These are phyloP conservation scores for Nothopassalora personata DNA, from an alignment of 2,329 filamentous ascomycete species.

Conservation along the genomic window DNA sequence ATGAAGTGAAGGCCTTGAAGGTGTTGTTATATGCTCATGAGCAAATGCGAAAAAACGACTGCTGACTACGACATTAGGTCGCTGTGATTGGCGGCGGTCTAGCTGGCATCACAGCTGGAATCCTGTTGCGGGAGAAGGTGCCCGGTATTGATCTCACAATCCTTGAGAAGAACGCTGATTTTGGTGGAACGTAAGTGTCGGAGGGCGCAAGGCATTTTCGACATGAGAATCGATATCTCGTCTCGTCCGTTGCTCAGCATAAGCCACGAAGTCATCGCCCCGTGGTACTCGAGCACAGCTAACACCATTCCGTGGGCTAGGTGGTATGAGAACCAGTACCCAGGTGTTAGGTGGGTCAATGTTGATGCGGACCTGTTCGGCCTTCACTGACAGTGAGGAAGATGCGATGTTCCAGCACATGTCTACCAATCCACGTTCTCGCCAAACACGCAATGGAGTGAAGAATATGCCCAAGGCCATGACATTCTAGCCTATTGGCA, in stretches of 20 bases:
- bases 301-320: neutral
- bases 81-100: constrained; percentile 62
- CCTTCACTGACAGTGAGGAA: neutral
- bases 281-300: neutral
- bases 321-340: constrained; percentile 21
- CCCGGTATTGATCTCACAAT: constrained; percentile 61
- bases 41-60: neutral
- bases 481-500: constrained; percentile 68
- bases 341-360: constrained; percentile 10
- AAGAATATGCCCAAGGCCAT: constrained; percentile 59
- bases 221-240: neutral
- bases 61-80: constrained; percentile 37
- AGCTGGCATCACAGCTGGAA: constrained; percentile 58
- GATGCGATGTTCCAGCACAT: constrained; percentile 65
- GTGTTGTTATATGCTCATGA: constrained; percentile 10
- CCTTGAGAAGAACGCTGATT: constrained; percentile 62
- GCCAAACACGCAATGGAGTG: constrained; percentile 64
- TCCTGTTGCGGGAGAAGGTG: constrained; percentile 63
- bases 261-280: neutral
- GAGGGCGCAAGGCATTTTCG: too few species aligned
- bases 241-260: neutral
- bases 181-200: constrained; percentile 38
- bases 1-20: constrained; percentile 24
- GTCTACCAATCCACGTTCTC: constrained; percentile 65
- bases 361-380: neutral